Percentiles rank a stretch among this genome's conserved stretches.
Evolutionary conservation across 106 monocot genomes (phyloP).

Genomic region (Dactylorhiza incarnata): DNA sequence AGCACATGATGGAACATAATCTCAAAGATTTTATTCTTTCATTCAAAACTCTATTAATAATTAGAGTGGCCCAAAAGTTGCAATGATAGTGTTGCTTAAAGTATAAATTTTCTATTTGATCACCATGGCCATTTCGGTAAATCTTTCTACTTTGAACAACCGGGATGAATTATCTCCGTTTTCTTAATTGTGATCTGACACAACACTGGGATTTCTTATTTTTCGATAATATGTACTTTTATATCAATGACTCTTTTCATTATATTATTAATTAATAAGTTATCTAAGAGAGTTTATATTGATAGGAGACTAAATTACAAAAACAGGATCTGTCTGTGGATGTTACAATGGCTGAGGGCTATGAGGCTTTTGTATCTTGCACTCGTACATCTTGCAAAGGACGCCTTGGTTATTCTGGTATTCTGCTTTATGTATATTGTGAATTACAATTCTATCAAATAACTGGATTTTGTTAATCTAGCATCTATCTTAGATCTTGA

Average conservation of each 20-base stretch:
- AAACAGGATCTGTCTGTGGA: constrained; percentile 79
- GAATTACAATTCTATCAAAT: background rate
- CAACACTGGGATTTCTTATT: background rate
- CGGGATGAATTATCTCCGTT: background rate
- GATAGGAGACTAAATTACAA: constrained; percentile 77
- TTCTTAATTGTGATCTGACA: background rate
- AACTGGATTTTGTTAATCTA: background rate
- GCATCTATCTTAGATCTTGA: background rate
- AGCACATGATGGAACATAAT: background rate
- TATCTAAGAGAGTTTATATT: background rate
- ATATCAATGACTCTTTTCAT: background rate
- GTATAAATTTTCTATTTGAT: background rate
- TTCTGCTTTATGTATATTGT: background rate
- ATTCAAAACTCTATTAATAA: background rate
- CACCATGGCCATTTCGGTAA: background rate
- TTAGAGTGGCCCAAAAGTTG: background rate
- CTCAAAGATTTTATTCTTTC: background rate
- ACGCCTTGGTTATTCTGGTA: constrained; percentile 76
- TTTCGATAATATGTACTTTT: background rate
- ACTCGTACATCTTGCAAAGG: constrained; percentile 51
- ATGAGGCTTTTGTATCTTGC: constrained; percentile 85
- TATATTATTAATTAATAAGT: background rate
- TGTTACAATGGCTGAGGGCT: constrained; percentile 79
- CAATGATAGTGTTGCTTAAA: background rate
- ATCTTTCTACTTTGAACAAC: background rate